Evolutionary conservation across 2,329 filamentous ascomycete genomes (phyloP).

Genomic region (Clathrospora elynae): DNA sequence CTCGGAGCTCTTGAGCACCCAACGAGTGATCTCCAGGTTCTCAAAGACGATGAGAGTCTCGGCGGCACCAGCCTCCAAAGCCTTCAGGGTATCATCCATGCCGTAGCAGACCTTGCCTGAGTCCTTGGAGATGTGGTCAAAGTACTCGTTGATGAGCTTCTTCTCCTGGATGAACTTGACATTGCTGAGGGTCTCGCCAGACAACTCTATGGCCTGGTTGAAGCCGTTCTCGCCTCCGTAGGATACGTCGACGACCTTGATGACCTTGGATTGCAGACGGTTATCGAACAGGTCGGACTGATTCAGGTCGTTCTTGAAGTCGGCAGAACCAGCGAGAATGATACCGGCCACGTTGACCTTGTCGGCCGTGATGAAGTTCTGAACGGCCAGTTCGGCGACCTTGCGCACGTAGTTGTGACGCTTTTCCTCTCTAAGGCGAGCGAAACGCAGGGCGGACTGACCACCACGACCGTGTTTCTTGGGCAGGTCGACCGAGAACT

Average conservation of each 20-base stretch:
- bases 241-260: conserved; percentile 98
- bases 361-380: conserved; percentile 98
- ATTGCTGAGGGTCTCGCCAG: conserved; percentile 93
- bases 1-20: conserved; percentile 79
- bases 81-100: conserved; percentile 96
- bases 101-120: conserved; percentile 97
- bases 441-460: conserved; percentile 98
- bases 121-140: conserved; percentile 98
- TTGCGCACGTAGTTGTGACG: conserved; percentile 99
- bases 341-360: conserved; percentile 97
- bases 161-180: conserved; percentile 99
- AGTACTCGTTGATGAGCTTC: conserved; percentile 99
- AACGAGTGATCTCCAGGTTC: conserved; percentile 93
- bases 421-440: conserved; percentile 98
- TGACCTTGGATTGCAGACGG: conserved; percentile 90
- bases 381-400: conserved; percentile 94
- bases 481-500: conserved; percentile 96
- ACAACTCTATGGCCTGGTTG: conserved; percentile 97
- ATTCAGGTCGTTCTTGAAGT: conserved; percentile 99
- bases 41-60: conserved; percentile 96
- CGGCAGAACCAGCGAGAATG: conserved; percentile 93
- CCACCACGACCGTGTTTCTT: conserved; percentile 99
- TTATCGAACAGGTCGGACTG: conserved; percentile 96
- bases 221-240: conserved; percentile 99
- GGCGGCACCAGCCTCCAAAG: conserved; percentile 90